Percentiles rank a stretch among this genome's conserved stretches.
phyloP scores from a whole-genome alignment of 83 land plant species.

The Picea abies region DNA sequence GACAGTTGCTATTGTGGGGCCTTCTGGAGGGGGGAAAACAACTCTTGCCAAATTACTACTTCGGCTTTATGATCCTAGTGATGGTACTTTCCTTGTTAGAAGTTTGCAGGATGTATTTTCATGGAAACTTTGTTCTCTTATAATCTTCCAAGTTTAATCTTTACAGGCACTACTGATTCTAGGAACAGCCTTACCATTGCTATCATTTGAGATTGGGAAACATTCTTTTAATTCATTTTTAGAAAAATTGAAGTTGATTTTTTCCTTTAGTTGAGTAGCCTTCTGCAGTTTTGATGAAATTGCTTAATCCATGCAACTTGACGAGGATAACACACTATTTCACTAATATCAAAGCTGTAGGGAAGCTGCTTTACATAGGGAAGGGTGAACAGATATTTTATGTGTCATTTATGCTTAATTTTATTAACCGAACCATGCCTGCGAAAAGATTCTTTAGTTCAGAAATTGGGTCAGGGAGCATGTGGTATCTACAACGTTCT shows the following conservation, averaged over 20 bases:
- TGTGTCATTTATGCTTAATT: background rate
- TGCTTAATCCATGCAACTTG: background rate
- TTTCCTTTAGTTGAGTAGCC: background rate
- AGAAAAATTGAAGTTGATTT: background rate
- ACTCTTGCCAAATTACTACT: slow-evolving; percentile 87
- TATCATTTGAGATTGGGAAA: no score
- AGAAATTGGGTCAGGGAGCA: background rate
- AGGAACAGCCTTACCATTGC: no score
- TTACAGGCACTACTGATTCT: no score
- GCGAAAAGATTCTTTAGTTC: background rate
- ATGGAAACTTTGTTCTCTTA: background rate
- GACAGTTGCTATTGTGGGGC: slow-evolving; percentile 89
- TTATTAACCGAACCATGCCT: background rate
- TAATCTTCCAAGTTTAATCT: background rate
- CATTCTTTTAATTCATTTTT: no score
- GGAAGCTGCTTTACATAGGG: background rate
- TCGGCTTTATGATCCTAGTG: slow-evolving; percentile 86
- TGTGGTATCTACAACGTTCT: background rate
- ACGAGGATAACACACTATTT: background rate
- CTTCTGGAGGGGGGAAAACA: slow-evolving; percentile 95
- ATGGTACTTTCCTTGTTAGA: slow-evolving; percentile 29
- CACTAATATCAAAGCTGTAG: background rate
- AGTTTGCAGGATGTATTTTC: background rate
- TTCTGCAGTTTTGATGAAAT: background rate
- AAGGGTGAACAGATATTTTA: background rate